Evolutionary conservation across 179 eudicot genomes (phyloP), one percentile per base, ranked within the genome.

Genomic region (Beta corolliflora): DNA sequence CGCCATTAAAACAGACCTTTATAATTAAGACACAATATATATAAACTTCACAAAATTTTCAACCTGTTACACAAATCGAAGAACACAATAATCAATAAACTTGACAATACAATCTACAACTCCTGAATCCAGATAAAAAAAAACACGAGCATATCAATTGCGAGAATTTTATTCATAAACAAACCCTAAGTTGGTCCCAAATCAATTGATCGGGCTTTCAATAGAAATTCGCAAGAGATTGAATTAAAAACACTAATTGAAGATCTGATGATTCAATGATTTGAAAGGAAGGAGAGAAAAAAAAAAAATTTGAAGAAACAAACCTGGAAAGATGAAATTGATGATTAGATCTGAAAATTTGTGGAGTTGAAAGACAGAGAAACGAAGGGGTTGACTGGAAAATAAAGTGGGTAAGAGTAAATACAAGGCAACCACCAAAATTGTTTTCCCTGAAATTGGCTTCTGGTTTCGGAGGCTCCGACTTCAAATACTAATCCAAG

Each of bases 1-100:
- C 21, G 86, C 86, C 86, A 84, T 84, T 44, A 66, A 3, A 56
- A 36, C 18, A 14, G 25, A 63, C 15, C 19, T 21, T n/a, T 58
- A 36, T 36, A 75, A 21, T 19, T 31, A 60, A 13, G 79, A 41
- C 53, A 48, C 70, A 79, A 44, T 12, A 48, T 45, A 46, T 64
- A 44, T 53, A 36, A 36, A 36, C 73, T 82, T 44, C 66, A 21
- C 71, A 12, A 52, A 36, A 56, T 6, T 52, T 36, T 69, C 77
- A 68, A 52, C 55, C 71, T 79, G 66, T 9, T 60, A 25, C 54
- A 29, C 16, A 10, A 72, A 64, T 46, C 45, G 16, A 56, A 18
- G 15, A 81, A 19, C 1, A 52, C 31, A 64, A 63, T 13, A 36
- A 15, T 10, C 18, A 48, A 25, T 8, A 23, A 23, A 61, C 66